These are phyloP conservation scores for Breviolum minutum DNA, from an alignment of 73 alveolate genomes.

Conservation along the genomic window DNA sequence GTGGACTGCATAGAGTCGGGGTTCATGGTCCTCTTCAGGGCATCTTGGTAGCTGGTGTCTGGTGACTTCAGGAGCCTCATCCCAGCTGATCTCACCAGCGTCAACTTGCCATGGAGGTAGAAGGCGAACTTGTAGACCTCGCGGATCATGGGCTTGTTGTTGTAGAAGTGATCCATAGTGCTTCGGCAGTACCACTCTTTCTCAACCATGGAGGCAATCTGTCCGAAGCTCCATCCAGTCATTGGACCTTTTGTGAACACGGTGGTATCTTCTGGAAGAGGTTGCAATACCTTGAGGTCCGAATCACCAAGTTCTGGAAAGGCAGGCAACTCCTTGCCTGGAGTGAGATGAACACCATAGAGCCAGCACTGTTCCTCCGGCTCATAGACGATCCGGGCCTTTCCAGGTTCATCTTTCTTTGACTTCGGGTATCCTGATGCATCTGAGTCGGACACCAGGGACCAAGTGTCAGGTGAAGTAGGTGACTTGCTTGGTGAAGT, in stretches of 20 bases:
- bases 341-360: background rate
- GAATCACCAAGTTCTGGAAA: background rate
- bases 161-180: background rate
- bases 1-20: background rate
- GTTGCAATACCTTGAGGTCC: background rate
- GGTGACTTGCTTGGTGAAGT: background rate
- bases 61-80: background rate
- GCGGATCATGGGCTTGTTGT: background rate
- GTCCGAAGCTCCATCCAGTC: background rate
- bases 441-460: background rate
- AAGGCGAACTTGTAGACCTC: conserved; percentile 19
- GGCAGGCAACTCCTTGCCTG: background rate
- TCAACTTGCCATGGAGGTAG: background rate
- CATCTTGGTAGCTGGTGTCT: no score
- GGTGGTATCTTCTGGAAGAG: background rate
- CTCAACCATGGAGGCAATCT: background rate
- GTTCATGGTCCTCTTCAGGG: background rate
- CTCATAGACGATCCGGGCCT: background rate
- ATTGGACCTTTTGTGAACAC: background rate
- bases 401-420: background rate
- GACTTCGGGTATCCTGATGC: background rate
- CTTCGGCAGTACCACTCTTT: background rate
- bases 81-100: background rate
- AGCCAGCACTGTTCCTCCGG: background rate
- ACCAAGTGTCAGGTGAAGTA: background rate